Evolutionary conservation across 208 protist species (phyloP), one percentile per base, ranked within the genome.

Genomic region (Trypanosoma boissoni): DNA sequence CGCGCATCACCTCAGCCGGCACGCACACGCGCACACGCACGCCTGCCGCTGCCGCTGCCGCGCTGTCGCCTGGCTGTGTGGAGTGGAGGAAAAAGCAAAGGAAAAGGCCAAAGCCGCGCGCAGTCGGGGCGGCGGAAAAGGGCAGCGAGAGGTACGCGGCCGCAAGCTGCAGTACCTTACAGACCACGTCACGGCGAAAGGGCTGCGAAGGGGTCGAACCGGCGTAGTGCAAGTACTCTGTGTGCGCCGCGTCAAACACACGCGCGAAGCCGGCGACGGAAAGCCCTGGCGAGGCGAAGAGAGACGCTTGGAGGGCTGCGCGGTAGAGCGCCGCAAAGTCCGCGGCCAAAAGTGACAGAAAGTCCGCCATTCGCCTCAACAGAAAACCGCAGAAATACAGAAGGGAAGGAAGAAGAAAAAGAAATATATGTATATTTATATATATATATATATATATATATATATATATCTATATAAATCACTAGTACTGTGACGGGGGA

Each of bases 201-300:
- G 80, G 82, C 20, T 73, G 49, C 12, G 71, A 69, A n/a, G 71
- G 21, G 24, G 64, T 80, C 43, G 64, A 56, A 1, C 80, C 86
- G 41, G 71, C 68, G 73, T 88, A 93, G 72, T 89, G 81, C 2
- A 93, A 39, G 51, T 87, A 86, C 58, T 91, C 82, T 14, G 85
- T 51, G 18, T 76, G 53, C 28, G 63, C 55, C 21, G 56, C 64
- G 44, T 79, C 61, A 60, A 86, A 93, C 20, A 86, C 34, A 3
- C 64, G 52, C 6, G 57, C 49, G 51, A 93, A 93, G 24, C 50
- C 53, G 24, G 76, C 77, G 12, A 86, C 32, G 16, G 64, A 77
- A 12, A 78, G 51, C 1, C 37, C 43, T 12, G 57, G 20, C 20
- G 64, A 31, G 9, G 64, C 57, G n/a, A 69, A 37, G 18, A 62